Evolutionary conservation across 2,329 filamentous ascomycete genomes (phyloP).

Genomic region (Elsinoe australis): DNA sequence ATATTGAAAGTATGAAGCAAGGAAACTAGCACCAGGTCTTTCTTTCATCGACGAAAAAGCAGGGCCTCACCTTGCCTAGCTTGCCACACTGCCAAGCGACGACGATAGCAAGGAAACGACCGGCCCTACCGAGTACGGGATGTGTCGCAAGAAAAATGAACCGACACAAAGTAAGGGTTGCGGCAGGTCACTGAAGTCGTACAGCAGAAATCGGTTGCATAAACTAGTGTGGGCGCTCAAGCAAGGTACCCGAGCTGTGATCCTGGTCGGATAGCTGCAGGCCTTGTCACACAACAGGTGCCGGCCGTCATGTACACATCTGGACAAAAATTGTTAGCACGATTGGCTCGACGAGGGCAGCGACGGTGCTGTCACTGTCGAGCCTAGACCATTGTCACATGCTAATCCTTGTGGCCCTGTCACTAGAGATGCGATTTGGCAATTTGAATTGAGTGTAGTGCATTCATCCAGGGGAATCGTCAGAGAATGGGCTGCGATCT

Average conservation of each 20-base stretch:
- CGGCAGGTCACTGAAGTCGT: conserved; percentile 3
- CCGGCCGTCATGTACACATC: too few relatives aligned
- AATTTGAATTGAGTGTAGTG: neutral
- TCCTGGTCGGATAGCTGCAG: neutral
- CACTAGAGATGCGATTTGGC: conserved; percentile 14
- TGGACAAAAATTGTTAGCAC: too few relatives aligned
- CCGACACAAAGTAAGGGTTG: neutral
- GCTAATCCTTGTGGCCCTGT: too few relatives aligned
- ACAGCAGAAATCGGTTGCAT: neutral
- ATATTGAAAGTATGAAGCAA: too few relatives aligned
- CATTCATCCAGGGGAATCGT: conserved; percentile 20
- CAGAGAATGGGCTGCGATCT: conserved; percentile 22
- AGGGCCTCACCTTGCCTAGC: too few relatives aligned
- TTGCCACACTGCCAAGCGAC: too few relatives aligned
- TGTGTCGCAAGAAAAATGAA: neutral
- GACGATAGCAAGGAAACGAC: too few relatives aligned
- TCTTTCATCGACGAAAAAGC: too few relatives aligned
- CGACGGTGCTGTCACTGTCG: too few relatives aligned
- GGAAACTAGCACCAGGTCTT: too few relatives aligned
- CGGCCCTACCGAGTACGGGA: too few relatives aligned
- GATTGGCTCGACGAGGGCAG: too few relatives aligned
- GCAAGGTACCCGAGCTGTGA: conserved; percentile 10
- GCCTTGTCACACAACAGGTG: conserved; percentile 1
- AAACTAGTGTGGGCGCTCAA: neutral
- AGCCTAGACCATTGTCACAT: neutral